Evolutionary conservation across 2,329 filamentous ascomycete genomes (phyloP).

Genomic region (Botrytis sinoallii): DNA sequence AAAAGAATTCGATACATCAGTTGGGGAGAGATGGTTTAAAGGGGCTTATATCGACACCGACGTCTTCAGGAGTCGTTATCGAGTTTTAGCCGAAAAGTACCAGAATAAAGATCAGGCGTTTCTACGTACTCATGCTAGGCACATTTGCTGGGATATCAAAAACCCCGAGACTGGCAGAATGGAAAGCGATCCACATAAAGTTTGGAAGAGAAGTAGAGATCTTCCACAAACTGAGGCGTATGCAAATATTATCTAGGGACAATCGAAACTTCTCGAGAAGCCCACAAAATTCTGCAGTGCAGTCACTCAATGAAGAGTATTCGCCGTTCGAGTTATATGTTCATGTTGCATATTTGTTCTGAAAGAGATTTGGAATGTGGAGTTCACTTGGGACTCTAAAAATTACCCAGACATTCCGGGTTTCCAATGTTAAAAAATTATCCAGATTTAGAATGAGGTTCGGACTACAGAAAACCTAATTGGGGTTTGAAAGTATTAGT

Average conservation of each 20-base stretch:
- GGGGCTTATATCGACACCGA: conserved; percentile 78
- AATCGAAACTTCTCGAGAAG: not conserved
- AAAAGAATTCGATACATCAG: conserved; percentile 64
- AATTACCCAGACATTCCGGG: too few relatives aligned
- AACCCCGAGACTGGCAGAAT: conserved; percentile 14
- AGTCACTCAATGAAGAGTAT: not conserved
- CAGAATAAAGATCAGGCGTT: not conserved
- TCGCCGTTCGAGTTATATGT: too few relatives aligned
- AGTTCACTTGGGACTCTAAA: not conserved
- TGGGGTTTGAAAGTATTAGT: not conserved
- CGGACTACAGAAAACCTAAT: not conserved
- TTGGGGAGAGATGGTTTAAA: conserved; percentile 75
- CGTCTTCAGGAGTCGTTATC: conserved; percentile 50
- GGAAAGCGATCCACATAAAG: conserved; percentile 17
- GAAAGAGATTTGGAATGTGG: not conserved
- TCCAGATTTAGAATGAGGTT: not conserved
- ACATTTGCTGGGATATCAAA: conserved; percentile 11
- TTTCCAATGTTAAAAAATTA: not conserved
- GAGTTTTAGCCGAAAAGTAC: conserved; percentile 38
- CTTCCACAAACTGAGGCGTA: conserved; percentile 13
- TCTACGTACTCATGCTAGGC: conserved; percentile 7
- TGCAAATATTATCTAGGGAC: conserved; percentile 7
- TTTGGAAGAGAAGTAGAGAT: conserved; percentile 15
- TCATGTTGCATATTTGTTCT: not conserved
- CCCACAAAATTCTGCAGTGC: not conserved